Percentiles rank a stretch among this genome's conserved stretches.
Conservation (phyloP, 148 eudicot species). For the Beta vulgaris region DNA sequence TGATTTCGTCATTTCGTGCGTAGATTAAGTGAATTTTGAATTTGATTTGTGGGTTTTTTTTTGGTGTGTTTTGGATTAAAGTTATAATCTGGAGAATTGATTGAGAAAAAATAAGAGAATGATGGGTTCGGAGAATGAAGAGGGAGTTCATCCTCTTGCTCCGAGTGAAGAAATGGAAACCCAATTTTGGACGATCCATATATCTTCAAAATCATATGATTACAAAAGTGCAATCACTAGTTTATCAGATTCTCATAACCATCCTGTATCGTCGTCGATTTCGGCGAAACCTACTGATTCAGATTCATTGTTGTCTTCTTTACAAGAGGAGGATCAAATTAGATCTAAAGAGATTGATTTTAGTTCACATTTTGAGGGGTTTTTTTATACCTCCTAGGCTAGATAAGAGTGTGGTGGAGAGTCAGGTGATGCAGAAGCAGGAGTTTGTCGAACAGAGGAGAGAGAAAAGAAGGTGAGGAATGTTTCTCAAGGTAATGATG, state of each 20-base stretch:
- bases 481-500: no score
- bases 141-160: slow-evolving; percentile 25
- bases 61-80: no score
- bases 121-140: slow-evolving; percentile 37
- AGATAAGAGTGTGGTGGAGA: slow-evolving; percentile 76
- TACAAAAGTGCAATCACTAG: slow-evolving; percentile 55
- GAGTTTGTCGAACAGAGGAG: slow-evolving; percentile 94
- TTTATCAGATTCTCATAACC: slow-evolving; percentile 47
- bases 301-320: slow-evolving; percentile 56
- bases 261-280: slow-evolving; percentile 34
- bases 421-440: slow-evolving; percentile 95
- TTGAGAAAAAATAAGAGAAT: no score
- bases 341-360: slow-evolving; percentile 18
- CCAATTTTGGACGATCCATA: slow-evolving; percentile 41
- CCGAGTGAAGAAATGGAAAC: slow-evolving; percentile 33
- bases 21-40: no score
- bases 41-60: no score
- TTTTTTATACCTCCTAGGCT: slow-evolving; percentile 78
- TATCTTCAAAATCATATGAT: slow-evolving; percentile 40
- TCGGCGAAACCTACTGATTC: slow-evolving; percentile 37
- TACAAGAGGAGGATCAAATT: slow-evolving; percentile 17
- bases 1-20: no score
- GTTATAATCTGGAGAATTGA: no score
- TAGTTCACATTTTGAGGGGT: slow-evolving; percentile 31
- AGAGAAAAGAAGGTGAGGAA: slow-evolving; percentile 69